These are phyloP conservation scores for Serendipita vermifera DNA, from an alignment of 768 basidiomycete genomes.

Conservation along the genomic window DNA sequence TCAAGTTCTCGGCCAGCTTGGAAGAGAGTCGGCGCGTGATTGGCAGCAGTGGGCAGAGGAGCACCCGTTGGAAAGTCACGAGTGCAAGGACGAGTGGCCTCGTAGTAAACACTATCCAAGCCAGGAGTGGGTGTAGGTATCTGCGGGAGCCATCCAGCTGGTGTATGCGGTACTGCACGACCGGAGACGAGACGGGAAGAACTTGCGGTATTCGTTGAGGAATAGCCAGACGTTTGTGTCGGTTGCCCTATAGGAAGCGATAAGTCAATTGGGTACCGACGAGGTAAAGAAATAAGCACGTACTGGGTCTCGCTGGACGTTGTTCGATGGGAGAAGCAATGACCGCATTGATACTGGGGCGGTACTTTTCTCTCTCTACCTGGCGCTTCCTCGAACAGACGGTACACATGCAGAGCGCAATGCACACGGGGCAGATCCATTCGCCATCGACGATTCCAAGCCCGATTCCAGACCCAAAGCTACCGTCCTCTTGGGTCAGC, in stretches of 20 bases:
- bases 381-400: not conserved
- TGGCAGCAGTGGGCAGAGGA: not conserved
- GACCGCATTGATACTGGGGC: not conserved
- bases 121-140: not conserved
- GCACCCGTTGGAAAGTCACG: constrained; percentile 7
- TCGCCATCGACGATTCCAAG: not conserved
- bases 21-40: not conserved
- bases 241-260: too few relatives aligned
- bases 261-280: too few relatives aligned
- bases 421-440: not conserved
- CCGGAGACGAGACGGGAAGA: too few relatives aligned
- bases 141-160: not conserved
- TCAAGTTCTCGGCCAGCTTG: not conserved
- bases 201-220: too few relatives aligned
- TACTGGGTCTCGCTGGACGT: too few relatives aligned
- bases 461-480: not conserved
- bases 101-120: not conserved
- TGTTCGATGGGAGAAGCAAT: too few relatives aligned
- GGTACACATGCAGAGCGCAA: not conserved
- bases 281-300: too few relatives aligned
- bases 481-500: too few relatives aligned
- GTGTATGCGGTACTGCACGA: too few relatives aligned
- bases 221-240: too few relatives aligned
- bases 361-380: not conserved
- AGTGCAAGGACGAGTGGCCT: not conserved